Conservation (phyloP, 805 yeast species). For the Naumovozyma baii region DNA sequence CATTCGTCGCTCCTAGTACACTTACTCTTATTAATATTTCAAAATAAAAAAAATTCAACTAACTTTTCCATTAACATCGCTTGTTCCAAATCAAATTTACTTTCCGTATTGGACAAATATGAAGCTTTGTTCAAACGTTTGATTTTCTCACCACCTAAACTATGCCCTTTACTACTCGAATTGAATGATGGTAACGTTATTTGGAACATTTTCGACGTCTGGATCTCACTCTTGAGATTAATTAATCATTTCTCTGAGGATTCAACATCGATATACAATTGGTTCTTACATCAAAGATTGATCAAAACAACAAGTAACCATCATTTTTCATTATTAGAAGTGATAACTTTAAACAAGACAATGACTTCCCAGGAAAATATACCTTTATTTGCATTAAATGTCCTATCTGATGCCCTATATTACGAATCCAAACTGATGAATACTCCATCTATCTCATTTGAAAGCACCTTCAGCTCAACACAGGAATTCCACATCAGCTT, state of each 20-base stretch:
- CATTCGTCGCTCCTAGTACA: background rate
- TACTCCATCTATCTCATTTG: background rate
- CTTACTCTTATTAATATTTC: background rate
- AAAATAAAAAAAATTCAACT: background rate
- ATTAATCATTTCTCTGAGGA: slow-evolving; percentile 3
- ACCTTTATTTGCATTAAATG: slow-evolving; percentile 1
- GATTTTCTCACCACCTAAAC: background rate
- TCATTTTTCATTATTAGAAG: background rate
- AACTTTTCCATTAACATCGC: too few species aligned
- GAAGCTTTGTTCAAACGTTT: background rate
- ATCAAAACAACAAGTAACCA: background rate
- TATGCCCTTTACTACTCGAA: background rate
- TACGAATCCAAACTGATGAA: slow-evolving; percentile 7
- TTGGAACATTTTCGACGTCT: slow-evolving; percentile 8
- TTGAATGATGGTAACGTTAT: background rate
- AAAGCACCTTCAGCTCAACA: slow-evolving; percentile 9
- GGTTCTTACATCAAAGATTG: slow-evolving; percentile 5
- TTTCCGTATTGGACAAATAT: background rate
- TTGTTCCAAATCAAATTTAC: background rate
- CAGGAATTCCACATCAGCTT: slow-evolving; percentile 9
- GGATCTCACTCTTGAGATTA: slow-evolving; percentile 5
- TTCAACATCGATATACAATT: slow-evolving; percentile 5
- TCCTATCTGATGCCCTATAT: slow-evolving; percentile 9
- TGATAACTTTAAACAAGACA: background rate
- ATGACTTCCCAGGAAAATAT: background rate